These are phyloP conservation scores for Malus hybrid DNA, from an alignment of 331 rosid genomes.

Conservation along the genomic window DNA sequence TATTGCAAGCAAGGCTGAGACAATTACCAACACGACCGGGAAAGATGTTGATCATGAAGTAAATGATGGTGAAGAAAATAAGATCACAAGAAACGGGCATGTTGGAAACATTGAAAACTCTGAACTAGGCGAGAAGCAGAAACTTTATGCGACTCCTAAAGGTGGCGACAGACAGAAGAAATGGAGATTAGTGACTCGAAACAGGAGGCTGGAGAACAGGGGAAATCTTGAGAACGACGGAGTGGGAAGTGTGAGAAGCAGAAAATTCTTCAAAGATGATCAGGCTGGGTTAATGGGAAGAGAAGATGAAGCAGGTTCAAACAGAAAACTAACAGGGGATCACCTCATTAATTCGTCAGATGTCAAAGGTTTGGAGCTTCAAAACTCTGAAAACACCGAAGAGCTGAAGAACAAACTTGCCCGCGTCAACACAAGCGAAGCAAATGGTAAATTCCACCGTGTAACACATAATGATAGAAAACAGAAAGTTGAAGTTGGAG, in stretches of 20 bases:
- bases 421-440: neutral
- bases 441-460: neutral
- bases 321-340: neutral
- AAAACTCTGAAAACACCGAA: slow-evolving; percentile 1
- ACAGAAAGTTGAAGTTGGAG: slow-evolving; percentile 2
- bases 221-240: slow-evolving; percentile 17
- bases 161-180: slow-evolving; percentile 34
- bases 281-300: slow-evolving; percentile 7
- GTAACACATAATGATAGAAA: neutral
- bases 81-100: neutral
- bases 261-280: slow-evolving; percentile 23
- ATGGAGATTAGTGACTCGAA: slow-evolving; percentile 34
- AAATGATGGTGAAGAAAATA: neutral
- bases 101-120: slow-evolving; percentile 10
- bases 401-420: neutral
- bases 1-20: neutral
- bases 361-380: slow-evolving; percentile 4
- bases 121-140: neutral
- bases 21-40: neutral
- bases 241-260: slow-evolving; percentile 10
- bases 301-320: slow-evolving; percentile 5
- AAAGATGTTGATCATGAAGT: slow-evolving; percentile 1
- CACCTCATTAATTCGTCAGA: neutral
- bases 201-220: slow-evolving; percentile 25
- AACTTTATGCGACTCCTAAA: slow-evolving; percentile 6